These are phyloP conservation scores for Dipodascus geniculatus DNA, from an alignment of 805 yeast species.

Conservation along the genomic window DNA sequence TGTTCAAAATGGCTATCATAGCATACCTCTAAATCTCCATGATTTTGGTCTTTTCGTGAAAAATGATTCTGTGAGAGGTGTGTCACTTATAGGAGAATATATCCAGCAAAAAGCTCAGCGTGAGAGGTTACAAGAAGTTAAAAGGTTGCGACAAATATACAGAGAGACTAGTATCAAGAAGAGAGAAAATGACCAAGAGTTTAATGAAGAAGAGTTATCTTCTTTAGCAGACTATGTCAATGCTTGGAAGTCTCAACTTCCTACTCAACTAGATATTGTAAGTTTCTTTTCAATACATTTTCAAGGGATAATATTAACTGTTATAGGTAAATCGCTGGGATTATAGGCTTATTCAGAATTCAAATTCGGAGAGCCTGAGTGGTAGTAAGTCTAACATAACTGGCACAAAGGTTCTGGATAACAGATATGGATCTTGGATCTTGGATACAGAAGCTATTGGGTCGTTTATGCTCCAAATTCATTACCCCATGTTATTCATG, in stretches of 20 bases:
- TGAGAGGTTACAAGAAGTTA: background rate
- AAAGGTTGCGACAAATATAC: background rate
- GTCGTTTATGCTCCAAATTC: background rate
- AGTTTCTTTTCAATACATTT: background rate
- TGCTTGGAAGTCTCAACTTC: constrained; percentile 1
- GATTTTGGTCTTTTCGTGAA: background rate
- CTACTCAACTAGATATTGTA: background rate
- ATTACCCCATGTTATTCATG: background rate
- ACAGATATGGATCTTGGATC: background rate
- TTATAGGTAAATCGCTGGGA: constrained; percentile 8
- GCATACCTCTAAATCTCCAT: background rate
- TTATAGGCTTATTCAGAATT: constrained; percentile 3
- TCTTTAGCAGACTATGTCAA: background rate
- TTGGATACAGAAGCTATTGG: background rate
- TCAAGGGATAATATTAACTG: background rate
- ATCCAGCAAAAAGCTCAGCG: background rate
- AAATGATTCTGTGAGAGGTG: background rate
- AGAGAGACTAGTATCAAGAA: constrained; percentile 5
- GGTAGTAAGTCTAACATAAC: background rate
- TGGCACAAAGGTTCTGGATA: background rate
- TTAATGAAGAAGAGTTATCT: background rate
- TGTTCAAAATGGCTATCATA: background rate
- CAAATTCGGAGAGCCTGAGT: background rate
- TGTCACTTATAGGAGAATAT: background rate
- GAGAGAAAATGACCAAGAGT: constrained; percentile 2